These are phyloP conservation scores for Sphaerobolus stellatus DNA, from an alignment of 1,284 basidiomycete genomes.

Conservation along the genomic window DNA sequence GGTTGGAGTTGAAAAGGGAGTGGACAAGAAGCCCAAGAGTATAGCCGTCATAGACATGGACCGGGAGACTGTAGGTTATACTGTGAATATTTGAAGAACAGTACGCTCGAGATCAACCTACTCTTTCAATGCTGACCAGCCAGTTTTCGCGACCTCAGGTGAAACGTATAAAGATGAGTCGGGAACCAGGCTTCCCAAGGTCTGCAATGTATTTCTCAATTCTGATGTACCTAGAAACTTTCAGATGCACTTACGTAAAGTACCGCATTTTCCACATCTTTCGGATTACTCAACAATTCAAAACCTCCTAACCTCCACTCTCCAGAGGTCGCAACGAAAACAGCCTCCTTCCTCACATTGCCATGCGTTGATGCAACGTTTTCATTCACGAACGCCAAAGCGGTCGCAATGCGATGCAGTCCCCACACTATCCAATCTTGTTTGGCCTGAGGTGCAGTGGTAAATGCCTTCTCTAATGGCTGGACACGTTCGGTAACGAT, in stretches of 20 bases:
- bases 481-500: conserved; percentile 94
- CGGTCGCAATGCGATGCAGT: conserved; percentile 79
- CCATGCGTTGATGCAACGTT: conserved; percentile 87
- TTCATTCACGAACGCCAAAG: conserved; percentile 89
- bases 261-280: conserved; percentile 72
- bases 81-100: neutral
- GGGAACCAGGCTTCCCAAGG: conserved; percentile 66
- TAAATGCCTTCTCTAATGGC: conserved; percentile 68
- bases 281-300: conserved; percentile 82
- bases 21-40: conserved; percentile 84
- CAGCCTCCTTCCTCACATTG: conserved; percentile 72
- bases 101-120: conserved; percentile 39
- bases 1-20: conserved; percentile 79
- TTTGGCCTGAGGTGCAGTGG: conserved; percentile 60
- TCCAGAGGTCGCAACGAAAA: conserved; percentile 89
- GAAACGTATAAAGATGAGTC: conserved; percentile 59
- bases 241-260: conserved; percentile 65
- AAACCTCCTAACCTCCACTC: conserved; percentile 98
- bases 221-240: conserved; percentile 14
- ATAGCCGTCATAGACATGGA: conserved; percentile 80
- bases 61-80: conserved; percentile 53
- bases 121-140: conserved; percentile 86
- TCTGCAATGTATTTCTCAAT: conserved; percentile 49
- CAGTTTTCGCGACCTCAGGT: conserved; percentile 90
- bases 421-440: conserved; percentile 96